phyloP scores from a whole-genome alignment of 192 early-diverging fungal genomes.

The Coemansia sp. region DNA sequence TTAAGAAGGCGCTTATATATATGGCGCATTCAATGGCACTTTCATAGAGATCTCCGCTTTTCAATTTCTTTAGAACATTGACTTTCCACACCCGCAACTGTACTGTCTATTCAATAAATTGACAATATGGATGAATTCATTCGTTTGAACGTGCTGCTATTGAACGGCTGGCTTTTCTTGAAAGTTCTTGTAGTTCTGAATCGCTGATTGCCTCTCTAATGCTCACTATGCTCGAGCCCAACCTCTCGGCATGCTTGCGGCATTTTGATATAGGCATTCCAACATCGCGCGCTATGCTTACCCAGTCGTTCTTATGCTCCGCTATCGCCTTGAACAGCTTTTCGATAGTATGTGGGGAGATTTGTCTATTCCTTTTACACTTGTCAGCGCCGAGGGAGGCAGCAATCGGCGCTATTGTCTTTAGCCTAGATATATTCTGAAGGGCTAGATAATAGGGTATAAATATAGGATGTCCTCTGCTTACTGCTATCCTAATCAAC shows the following conservation, averaged over 20 bases:
- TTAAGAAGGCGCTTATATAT: conserved; percentile 32
- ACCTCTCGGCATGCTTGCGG: conserved; percentile 14
- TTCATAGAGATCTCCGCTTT: neutral
- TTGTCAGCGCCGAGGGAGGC: neutral
- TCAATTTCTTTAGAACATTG: neutral
- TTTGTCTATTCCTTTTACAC: neutral
- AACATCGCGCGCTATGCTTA: conserved; percentile 38
- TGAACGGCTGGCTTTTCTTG: neutral
- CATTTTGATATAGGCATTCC: conserved; percentile 24
- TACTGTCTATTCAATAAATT: neutral
- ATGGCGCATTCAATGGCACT: conserved; percentile 37
- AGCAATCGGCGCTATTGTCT: neutral
- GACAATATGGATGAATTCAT: neutral
- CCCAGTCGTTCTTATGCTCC: conserved; percentile 42
- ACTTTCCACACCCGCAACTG: neutral
- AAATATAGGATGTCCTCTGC: conserved; percentile 10
- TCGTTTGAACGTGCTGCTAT: neutral
- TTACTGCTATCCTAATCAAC: conserved; percentile 9
- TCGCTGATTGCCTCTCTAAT: conserved; percentile 15
- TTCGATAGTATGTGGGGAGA: conserved; percentile 13
- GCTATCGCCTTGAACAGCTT: conserved; percentile 36
- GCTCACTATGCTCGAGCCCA: conserved; percentile 18
- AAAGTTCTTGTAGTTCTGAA: conserved; percentile 24
- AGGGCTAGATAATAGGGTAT: conserved; percentile 34
- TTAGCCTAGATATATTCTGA: neutral